These are phyloP conservation scores for Aspergillus sp. DNA, from an alignment of 2,329 filamentous ascomycete genomes.

Conservation along the genomic window DNA sequence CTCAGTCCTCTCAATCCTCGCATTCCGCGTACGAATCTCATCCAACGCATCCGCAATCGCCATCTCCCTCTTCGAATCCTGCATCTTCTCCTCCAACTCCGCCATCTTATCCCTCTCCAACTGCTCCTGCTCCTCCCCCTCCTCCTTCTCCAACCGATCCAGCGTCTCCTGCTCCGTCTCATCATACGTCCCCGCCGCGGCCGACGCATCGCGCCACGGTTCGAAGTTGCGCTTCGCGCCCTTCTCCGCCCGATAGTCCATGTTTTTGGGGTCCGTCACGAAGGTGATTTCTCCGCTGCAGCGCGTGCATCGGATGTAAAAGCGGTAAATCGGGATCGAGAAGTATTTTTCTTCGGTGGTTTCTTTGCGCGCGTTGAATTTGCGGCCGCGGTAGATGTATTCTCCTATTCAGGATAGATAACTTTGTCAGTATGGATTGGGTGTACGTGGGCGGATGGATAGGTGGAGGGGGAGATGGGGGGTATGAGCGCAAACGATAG, in stretches of 20 bases:
- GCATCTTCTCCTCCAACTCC: constrained; percentile 88
- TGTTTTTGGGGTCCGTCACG: constrained; percentile 90
- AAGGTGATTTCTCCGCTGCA: constrained; percentile 88
- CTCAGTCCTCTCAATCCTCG: constrained; percentile 75
- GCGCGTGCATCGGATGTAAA: constrained; percentile 87
- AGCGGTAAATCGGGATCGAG: constrained; percentile 80
- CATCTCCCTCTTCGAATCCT: constrained; percentile 94
- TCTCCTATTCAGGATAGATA: constrained; percentile 50
- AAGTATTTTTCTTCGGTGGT: constrained; percentile 90
- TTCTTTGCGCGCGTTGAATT: constrained; percentile 94
- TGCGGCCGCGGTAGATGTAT: constrained; percentile 89
- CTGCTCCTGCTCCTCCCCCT: constrained; percentile 60
- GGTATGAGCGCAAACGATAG: too few species aligned
- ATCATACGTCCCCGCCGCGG: constrained; percentile 54
- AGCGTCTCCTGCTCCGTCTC: constrained; percentile 87
- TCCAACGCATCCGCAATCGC: constrained; percentile 92
- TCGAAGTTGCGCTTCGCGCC: constrained; percentile 94
- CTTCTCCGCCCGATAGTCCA: constrained; percentile 79
- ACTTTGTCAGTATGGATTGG: background rate
- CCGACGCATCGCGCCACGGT: constrained; percentile 73
- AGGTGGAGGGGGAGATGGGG: too few species aligned
- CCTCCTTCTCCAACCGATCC: constrained; percentile 78
- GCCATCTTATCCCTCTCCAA: constrained; percentile 90
- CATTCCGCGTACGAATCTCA: constrained; percentile 90
- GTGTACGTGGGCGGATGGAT: background rate